A percentile compares a stretch with the other conserved stretches of the same genome.
Evolutionary conservation across 495 filamentous ascomycete genomes (phyloP).

Genomic region (Neurospora sp.): DNA sequence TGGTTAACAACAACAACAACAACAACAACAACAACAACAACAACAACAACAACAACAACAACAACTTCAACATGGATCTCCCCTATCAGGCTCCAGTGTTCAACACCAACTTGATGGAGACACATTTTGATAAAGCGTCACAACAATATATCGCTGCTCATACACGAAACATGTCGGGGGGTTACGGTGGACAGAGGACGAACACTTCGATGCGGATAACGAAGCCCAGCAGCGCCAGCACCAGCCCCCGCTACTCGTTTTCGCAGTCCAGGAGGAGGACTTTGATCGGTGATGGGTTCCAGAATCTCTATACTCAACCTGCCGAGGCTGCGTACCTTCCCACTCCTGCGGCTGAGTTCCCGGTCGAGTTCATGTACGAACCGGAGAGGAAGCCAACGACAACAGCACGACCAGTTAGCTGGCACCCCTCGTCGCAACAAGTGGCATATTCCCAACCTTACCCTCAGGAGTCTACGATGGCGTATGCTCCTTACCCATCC

Average conservation of each 20-base stretch:
- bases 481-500: conserved; percentile 16
- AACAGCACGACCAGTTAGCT: conserved; percentile 53
- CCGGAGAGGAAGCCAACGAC: conserved; percentile 18
- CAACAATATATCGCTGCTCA: conserved; percentile 13
- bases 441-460: conserved; percentile 15
- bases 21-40: conserved; percentile 11
- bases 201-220: conserved; percentile 43
- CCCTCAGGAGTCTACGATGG: conserved; percentile 19
- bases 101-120: conserved; percentile 18
- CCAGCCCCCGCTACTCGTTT: conserved; percentile 50
- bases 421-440: conserved; percentile 51
- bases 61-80: not conserved
- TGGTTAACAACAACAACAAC: conserved; percentile 12
- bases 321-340: conserved; percentile 26
- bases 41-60: conserved; percentile 8
- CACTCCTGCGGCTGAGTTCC: conserved; percentile 15
- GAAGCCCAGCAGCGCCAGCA: conserved; percentile 60
- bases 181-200: conserved; percentile 28
- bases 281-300: conserved; percentile 39
- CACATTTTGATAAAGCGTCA: conserved; percentile 10
- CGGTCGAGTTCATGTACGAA: conserved; percentile 22
- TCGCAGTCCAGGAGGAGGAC: conserved; percentile 43
- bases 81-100: not conserved
- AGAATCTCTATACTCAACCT: conserved; percentile 24
- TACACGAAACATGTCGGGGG: conserved; percentile 31